Evolutionary conservation across 345 rosid species (phyloP).

Genomic region (Citrus hindsii): DNA sequence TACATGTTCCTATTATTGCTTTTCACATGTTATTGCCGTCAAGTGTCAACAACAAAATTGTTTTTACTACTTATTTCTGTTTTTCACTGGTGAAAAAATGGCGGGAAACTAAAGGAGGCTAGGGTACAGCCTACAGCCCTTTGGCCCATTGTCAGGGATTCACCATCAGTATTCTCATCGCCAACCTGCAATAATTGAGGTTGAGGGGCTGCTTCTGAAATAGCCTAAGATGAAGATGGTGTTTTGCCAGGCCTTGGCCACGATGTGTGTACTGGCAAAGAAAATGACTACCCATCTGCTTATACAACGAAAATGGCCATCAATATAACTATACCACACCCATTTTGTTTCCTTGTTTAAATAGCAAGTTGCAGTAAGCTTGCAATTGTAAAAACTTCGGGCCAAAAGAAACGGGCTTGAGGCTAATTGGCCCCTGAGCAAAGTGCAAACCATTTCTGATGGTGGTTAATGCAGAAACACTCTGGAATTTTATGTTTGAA

Average conservation of each 20-base stretch:
- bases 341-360: too few species aligned
- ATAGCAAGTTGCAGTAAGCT: too few species aligned
- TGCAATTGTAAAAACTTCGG: too few species aligned
- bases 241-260: too few species aligned
- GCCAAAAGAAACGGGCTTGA: too few species aligned
- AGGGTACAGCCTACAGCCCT: background rate
- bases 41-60: background rate
- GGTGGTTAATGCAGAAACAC: background rate
- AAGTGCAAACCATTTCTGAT: background rate
- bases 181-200: constrained; percentile 1
- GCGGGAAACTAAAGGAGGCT: background rate
- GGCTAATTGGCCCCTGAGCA: too few species aligned
- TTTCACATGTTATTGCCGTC: background rate
- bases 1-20: background rate
- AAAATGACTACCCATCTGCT: too few species aligned
- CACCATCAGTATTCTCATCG: background rate
- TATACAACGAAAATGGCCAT: too few species aligned
- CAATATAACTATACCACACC: too few species aligned
- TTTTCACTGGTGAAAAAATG: background rate
- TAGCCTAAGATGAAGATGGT: background rate
- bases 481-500: background rate
- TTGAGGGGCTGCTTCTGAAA: background rate
- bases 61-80: too few species aligned
- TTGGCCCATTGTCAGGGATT: constrained; percentile 1
- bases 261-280: too few species aligned